These are phyloP conservation scores for Fusarium abutilonis DNA, from an alignment of 2,329 filamentous ascomycete species.

Conservation along the genomic window DNA sequence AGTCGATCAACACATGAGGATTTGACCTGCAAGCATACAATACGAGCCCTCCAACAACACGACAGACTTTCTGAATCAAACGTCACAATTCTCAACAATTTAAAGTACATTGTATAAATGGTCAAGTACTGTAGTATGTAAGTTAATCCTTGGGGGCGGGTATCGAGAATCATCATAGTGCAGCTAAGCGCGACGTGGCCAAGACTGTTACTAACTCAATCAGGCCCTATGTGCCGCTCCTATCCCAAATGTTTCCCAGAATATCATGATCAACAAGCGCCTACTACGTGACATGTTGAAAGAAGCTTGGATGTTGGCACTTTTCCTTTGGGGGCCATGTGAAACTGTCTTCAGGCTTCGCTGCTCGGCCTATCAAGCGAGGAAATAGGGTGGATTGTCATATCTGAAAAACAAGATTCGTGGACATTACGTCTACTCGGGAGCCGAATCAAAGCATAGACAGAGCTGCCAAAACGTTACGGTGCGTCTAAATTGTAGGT, in stretches of 20 bases:
- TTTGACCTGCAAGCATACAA: no score
- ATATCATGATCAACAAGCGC: neutral
- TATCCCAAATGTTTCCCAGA: neutral
- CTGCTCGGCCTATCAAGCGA: neutral
- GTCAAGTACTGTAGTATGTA: neutral
- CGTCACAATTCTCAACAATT: neutral
- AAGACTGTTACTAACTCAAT: constrained; percentile 13
- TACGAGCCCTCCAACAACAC: no score
- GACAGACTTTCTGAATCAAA: neutral
- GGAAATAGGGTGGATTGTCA: neutral
- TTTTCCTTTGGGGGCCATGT: constrained; percentile 11
- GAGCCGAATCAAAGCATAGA: neutral
- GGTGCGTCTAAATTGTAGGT: neutral
- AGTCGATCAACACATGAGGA: no score
- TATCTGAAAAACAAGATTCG: constrained; percentile 14
- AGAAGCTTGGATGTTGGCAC: neutral
- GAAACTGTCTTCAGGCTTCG: neutral
- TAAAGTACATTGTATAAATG: neutral
- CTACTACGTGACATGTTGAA: constrained; percentile 3
- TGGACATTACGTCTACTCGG: neutral
- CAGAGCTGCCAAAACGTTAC: constrained; percentile 1
- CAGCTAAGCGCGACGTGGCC: constrained; percentile 16
- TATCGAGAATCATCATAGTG: constrained; percentile 4
- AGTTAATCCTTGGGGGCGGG: neutral
- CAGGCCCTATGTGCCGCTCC: constrained; percentile 16